phyloP scores from a whole-genome alignment of 1,284 basidiomycete species.

The Malassezia furfur region DNA sequence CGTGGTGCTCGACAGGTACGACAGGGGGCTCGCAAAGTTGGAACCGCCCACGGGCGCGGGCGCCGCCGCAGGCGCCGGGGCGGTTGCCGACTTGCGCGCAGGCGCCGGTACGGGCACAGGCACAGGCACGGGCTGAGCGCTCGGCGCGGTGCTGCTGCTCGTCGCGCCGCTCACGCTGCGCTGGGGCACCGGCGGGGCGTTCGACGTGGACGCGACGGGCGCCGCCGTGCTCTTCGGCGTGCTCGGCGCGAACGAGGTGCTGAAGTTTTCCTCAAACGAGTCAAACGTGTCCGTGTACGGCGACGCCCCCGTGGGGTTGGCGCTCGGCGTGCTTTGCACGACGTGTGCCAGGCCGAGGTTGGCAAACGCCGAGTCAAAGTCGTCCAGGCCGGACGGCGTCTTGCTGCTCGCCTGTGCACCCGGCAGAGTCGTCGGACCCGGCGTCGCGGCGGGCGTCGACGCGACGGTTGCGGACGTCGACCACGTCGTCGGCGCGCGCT shows the following conservation, averaged over 20 bases:
- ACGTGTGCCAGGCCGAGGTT: conserved; percentile 34
- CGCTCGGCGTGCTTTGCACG: conserved; percentile 18
- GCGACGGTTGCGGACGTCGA: not conserved
- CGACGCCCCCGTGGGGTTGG: not conserved
- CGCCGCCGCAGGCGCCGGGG: not conserved
- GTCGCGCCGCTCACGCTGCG: not conserved
- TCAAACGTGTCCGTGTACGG: not conserved
- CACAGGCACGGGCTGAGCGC: not conserved
- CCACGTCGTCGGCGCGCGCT: not conserved
- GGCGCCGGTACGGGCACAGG: not conserved
- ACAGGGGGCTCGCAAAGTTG: not conserved
- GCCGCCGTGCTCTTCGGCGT: not conserved
- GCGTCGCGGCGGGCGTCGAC: not conserved
- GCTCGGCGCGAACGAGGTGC: not conserved
- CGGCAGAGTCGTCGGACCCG: not conserved
- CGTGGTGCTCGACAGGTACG: not conserved
- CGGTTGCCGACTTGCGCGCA: not conserved
- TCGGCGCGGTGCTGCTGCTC: not conserved
- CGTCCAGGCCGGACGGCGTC: conserved; percentile 26
- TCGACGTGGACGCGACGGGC: not conserved
- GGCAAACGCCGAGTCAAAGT: conserved; percentile 45
- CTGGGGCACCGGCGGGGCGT: not conserved
- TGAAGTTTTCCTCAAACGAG: conserved; percentile 40
- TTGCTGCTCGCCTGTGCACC: not conserved
- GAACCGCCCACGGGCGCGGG: not conserved